Conservation (phyloP, 306 rosid species). For the Psophocarpus tetragonolobus region DNA sequence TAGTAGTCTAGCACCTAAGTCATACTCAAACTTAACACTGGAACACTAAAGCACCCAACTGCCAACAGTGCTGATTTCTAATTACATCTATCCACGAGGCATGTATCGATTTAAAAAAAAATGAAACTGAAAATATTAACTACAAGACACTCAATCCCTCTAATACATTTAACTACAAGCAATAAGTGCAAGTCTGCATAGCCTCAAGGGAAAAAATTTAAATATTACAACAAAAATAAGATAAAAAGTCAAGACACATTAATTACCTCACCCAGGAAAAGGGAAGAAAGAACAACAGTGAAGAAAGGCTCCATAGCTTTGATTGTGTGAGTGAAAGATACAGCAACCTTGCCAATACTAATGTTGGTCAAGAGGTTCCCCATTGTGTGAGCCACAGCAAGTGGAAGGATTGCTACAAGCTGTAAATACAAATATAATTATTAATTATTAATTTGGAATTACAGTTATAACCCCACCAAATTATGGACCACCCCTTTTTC, state of each 20-base stretch:
- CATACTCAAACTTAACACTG: background rate
- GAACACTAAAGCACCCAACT: background rate
- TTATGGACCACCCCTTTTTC: conserved; percentile 8
- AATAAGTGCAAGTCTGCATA: background rate
- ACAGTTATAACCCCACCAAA: background rate
- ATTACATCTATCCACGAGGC: no score
- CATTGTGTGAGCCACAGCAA: conserved; percentile 68
- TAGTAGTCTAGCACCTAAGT: background rate
- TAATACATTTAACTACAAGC: background rate
- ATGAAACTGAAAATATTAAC: background rate
- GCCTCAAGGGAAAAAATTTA: background rate
- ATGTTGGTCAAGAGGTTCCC: conserved; percentile 77
- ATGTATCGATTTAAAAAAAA: background rate
- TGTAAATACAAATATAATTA: conserved; percentile 23
- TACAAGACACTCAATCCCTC: background rate
- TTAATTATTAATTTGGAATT: background rate
- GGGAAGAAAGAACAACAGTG: conserved; percentile 63
- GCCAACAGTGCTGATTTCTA: no score
- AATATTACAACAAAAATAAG: background rate
- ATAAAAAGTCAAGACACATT: background rate
- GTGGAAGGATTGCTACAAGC: conserved; percentile 59
- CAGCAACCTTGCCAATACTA: conserved; percentile 70
- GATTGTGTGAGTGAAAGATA: conserved; percentile 87
- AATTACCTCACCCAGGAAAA: conserved; percentile 72
- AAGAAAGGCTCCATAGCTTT: conserved; percentile 85